A percentile compares a stretch with the other conserved stretches of the same genome.
Conservation (phyloP, 1,284 basidiomycete species). For the Moesziomyces aphidis region DNA sequence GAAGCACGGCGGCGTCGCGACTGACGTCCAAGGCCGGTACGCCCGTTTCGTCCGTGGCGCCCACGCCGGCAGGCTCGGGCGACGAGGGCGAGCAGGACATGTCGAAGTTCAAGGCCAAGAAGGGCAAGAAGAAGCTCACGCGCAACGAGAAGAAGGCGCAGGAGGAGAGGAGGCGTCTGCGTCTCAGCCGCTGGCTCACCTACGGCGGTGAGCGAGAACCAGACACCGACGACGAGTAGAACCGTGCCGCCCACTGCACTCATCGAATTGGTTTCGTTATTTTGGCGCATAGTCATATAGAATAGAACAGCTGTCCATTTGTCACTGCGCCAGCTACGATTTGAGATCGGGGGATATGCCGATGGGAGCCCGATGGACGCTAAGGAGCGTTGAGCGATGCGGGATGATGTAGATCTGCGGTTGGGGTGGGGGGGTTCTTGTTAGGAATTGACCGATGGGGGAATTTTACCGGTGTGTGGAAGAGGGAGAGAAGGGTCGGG, state of each 20-base stretch:
- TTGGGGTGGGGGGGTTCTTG: neutral
- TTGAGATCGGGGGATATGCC: too few relatives aligned
- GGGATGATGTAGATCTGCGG: neutral
- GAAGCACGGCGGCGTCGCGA: conserved; percentile 69
- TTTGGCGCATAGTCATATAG: neutral
- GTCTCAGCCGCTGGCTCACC: conserved; percentile 62
- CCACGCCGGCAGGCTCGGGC: conserved; percentile 69
- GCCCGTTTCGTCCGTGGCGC: conserved; percentile 66
- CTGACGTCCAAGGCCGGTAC: conserved; percentile 67
- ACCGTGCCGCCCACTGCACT: neutral
- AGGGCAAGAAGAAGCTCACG: conserved; percentile 68
- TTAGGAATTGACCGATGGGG: neutral
- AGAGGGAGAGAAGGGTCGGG: too few relatives aligned
- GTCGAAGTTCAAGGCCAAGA: conserved; percentile 66
- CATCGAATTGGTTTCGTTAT: neutral
- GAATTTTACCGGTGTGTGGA: neutral
- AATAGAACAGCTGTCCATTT: neutral
- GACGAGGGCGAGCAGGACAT: conserved; percentile 69
- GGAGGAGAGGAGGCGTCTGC: conserved; percentile 63
- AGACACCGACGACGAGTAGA: conserved; percentile 64
- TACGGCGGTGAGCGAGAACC: conserved; percentile 65
- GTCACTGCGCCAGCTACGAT: too few relatives aligned
- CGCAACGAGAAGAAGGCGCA: conserved; percentile 67
- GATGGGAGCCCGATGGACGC: too few relatives aligned
- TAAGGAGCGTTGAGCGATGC: neutral